Conservation (phyloP, 1,139 yeast genomes). For the Pichia sp. region DNA sequence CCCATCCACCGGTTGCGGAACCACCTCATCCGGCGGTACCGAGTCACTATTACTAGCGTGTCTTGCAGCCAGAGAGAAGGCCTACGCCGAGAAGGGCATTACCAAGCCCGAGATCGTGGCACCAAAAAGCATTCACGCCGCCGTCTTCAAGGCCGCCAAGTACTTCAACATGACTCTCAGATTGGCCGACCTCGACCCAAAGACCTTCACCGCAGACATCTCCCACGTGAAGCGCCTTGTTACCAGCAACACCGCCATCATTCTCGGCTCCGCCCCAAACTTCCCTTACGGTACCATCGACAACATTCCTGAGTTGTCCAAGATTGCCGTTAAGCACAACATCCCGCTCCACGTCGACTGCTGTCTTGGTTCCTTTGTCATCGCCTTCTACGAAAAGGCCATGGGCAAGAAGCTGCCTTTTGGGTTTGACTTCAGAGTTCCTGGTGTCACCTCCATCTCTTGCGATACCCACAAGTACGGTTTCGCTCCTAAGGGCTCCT, state of each 20-base stretch:
- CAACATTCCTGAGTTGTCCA: conserved; percentile 70
- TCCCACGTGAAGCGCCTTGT: conserved; percentile 59
- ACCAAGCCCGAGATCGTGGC: conserved; percentile 82
- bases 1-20: conserved; percentile 67
- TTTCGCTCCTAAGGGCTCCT: conserved; percentile 96
- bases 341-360: conserved; percentile 94
- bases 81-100: conserved; percentile 52
- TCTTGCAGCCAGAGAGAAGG: conserved; percentile 75
- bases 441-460: conserved; percentile 95
- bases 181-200: conserved; percentile 70
- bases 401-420: conserved; percentile 50
- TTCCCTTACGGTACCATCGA: conserved; percentile 96
- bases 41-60: conserved; percentile 86
- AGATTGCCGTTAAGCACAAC: conserved; percentile 56
- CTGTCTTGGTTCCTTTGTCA: conserved; percentile 88
- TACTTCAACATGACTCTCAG: conserved; percentile 85
- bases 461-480: conserved; percentile 98
- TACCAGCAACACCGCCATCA: conserved; percentile 71
- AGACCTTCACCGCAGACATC: conserved; percentile 52
- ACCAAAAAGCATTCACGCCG: conserved; percentile 90
- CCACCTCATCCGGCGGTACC: conserved; percentile 96
- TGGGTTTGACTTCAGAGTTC: conserved; percentile 76
- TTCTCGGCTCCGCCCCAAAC: conserved; percentile 94
- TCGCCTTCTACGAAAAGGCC: conserved; percentile 70
- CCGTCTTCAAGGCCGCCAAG: conserved; percentile 87